These are phyloP conservation scores for Boechera divaricarpa DNA, from an alignment of 345 rosid genomes.

Conservation along the genomic window DNA sequence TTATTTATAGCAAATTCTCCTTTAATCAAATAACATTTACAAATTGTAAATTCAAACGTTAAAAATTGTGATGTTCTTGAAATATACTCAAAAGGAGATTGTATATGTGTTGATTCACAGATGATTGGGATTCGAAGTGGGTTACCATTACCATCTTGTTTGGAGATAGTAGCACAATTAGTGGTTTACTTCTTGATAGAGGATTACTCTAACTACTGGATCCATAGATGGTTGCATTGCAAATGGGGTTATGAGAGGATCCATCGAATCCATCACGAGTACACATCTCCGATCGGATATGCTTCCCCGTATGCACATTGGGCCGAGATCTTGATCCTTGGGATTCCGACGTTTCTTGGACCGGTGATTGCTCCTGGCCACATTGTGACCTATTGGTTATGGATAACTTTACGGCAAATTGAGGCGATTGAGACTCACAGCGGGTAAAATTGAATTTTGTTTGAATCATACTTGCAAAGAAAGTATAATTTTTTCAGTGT, in stretches of 20 bases:
- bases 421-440: conserved; percentile 87
- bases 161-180: conserved; percentile 69
- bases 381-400: conserved; percentile 74
- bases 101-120: conserved; percentile 33
- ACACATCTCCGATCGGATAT: conserved; percentile 68
- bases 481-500: no score
- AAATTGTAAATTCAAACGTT: no score
- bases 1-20: no score
- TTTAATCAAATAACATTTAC: no score
- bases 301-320: conserved; percentile 88
- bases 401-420: conserved; percentile 78
- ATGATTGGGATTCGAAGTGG: conserved; percentile 54
- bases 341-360: conserved; percentile 87
- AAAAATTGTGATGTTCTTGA: no score
- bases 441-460: conserved; percentile 49
- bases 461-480: no score
- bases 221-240: conserved; percentile 75
- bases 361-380: conserved; percentile 85
- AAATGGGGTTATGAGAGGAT: conserved; percentile 87
- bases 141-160: conserved; percentile 66
- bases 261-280: conserved; percentile 77
- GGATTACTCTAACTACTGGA: conserved; percentile 81
- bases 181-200: conserved; percentile 74
- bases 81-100: no score
- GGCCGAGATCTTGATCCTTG: conserved; percentile 76